Percentiles rank a stretch among this genome's conserved stretches.
phyloP scores from a whole-genome alignment of 805 yeast genomes.

The Metschnikowia noctiluminum region DNA sequence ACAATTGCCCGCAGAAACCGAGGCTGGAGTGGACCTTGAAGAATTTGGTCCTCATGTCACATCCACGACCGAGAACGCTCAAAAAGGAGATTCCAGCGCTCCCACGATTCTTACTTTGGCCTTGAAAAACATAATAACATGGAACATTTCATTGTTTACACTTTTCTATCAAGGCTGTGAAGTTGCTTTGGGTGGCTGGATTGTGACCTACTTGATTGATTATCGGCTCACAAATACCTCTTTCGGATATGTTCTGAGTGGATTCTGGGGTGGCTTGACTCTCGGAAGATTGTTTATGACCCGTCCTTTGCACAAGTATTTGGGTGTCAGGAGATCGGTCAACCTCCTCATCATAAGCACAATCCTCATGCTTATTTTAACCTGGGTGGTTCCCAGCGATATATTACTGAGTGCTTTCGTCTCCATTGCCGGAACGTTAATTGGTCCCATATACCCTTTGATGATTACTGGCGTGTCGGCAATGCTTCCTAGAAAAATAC shows the following conservation, averaged over 20 bases:
- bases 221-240: conserved; percentile 18
- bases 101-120: conserved; percentile 15
- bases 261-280: conserved; percentile 26
- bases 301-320: conserved; percentile 14
- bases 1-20: conserved; percentile 2
- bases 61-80: background rate
- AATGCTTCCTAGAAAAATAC: conserved; percentile 24
- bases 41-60: conserved; percentile 5
- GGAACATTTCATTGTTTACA: conserved; percentile 20
- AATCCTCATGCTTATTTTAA: conserved; percentile 14
- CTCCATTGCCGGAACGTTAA: conserved; percentile 17
- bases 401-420: conserved; percentile 19
- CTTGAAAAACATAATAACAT: conserved; percentile 17
- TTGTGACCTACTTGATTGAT: conserved; percentile 23
- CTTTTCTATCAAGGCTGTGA: conserved; percentile 23
- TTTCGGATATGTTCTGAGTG: conserved; percentile 23
- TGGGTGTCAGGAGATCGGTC: conserved; percentile 19
- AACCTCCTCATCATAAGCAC: conserved; percentile 12
- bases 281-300: conserved; percentile 21
- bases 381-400: conserved; percentile 17
- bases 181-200: conserved; percentile 25
- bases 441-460: conserved; percentile 24
- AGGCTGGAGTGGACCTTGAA: conserved; percentile 10
- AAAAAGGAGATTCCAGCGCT: background rate
- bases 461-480: conserved; percentile 21